phyloP scores from a whole-genome alignment of 1,139 yeast species.

The Scheffersomyces titani region DNA sequence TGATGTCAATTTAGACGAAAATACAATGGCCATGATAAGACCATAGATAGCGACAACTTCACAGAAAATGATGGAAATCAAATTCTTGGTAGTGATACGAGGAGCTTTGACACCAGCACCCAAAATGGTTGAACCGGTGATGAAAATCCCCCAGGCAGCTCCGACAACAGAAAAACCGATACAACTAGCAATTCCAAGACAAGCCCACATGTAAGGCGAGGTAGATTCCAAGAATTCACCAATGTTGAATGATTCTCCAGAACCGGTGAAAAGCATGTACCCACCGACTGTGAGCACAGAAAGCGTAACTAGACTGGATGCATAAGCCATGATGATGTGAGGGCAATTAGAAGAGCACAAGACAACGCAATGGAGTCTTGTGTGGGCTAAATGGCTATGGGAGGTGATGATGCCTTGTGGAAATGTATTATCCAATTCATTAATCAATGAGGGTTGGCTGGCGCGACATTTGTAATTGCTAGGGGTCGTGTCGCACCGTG shows the following conservation, averaged over 20 bases:
- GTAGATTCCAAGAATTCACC: slow-evolving; percentile 84
- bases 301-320: slow-evolving; percentile 25
- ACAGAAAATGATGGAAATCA: slow-evolving; percentile 96
- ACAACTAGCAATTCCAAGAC: slow-evolving; percentile 86
- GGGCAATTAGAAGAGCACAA: not conserved
- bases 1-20: slow-evolving; percentile 81
- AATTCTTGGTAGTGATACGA: slow-evolving; percentile 93
- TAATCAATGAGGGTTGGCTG: not conserved
- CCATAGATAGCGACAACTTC: slow-evolving; percentile 99
- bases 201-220: slow-evolving; percentile 98
- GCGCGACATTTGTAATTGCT: not conserved
- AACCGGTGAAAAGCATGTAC: slow-evolving; percentile 84
- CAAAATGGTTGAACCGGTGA: slow-evolving; percentile 90
- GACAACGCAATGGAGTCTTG: not conserved
- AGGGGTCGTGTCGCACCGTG: not conserved
- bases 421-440: not conserved
- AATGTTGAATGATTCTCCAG: slow-evolving; percentile 87
- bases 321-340: slow-evolving; percentile 17
- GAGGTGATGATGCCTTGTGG: not conserved
- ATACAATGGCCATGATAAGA: slow-evolving; percentile 95
- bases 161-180: slow-evolving; percentile 95
- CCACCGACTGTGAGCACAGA: slow-evolving; percentile 46
- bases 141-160: slow-evolving; percentile 99
- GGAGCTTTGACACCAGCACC: slow-evolving; percentile 99
- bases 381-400: not conserved